Evolutionary conservation across 768 basidiomycete species (phyloP), one percentile per base, ranked within the genome.

Genomic region (Rubroboletus satanas): DNA sequence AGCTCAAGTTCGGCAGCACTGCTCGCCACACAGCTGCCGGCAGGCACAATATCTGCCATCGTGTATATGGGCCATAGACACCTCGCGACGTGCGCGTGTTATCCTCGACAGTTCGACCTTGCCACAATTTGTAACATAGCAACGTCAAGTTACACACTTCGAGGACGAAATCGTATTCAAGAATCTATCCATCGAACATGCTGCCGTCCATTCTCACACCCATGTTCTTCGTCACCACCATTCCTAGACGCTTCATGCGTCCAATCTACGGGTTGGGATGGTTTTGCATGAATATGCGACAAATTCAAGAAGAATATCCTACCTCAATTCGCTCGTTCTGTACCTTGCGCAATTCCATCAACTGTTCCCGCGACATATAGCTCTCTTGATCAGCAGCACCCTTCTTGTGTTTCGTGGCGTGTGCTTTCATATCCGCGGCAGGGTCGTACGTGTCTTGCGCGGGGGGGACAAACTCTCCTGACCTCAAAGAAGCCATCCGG

Each of bases 241-340:
- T 89, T 1, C 91, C 91, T n/a, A 93, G 70, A 31, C 84, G 74
- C 66, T 91, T 91, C 88, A 90, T 90, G 69, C 87, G 88, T 17
- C 86, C 84, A 44, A 83, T 85, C 87, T 90, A 55, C 5, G 50
- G 21, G 11, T 45, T 14, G 31, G 26, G 41, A 54, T 26, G 17
- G 9, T 33, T 11, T 39, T 7, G 18, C 5, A n/a, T 29, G 43
- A 45, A 31, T 23, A 17, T 14, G 11, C 33, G 35, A 54, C 45
- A 42, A 43, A 36, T 5, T 23, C 26, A 33, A 15, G 7, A 42
- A 10, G 9, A 29, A 10, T 42, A 31, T 17, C 77, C 31, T 59
- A 92, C 88, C 79, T 94, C 87, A 21, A 83, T 75, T 45, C 94
- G 81, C 67, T 97, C 93, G 59, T 87, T 83, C 68, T 96, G 92